Base-by-base conservation (phyloP, 2,329 filamentous ascomycete genomes). In the Diatrype stigma region DNA sequence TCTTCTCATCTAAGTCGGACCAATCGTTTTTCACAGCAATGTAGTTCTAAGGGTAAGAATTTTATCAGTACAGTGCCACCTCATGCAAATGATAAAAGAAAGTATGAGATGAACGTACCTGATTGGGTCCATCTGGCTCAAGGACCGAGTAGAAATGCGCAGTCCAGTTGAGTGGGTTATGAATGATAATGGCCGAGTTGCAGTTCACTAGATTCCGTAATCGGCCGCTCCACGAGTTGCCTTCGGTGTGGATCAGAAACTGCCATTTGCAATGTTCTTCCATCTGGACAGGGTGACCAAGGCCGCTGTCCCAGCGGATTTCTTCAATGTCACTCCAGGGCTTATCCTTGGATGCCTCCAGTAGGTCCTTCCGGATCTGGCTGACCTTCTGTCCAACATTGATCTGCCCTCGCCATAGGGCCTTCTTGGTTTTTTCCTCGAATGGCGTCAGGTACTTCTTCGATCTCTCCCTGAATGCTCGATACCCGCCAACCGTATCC, bases 141-240 rank as follows among this genome's bases (percentile, higher is more conserved):
- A 79, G 61, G 1, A 76, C 69, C 0, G 70, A 70, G 50, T 77
- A 72, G 50, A 78, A 72, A 42, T 71, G 72, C 54, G 78, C 73
- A 6, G 70, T 66, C 73, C 74, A 80, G 47, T 68, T 63, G 22
- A 44, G 40, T 26, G 77, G 66, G 16, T 67, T 62, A 49, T 79
- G 77, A 28, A 74, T 67, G 34, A 80, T 63, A 28, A 77, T 60
- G 26, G 80, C 76, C 0, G 70, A 74, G 32, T 60, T 52, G 58
- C 78, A 81, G 52, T 77, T 76, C 47, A 79, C 70, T 1, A 80
- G 67, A 53, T 80, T 80, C 56, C 79, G 79, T 14, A 77, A 70
- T 3, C 76, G 73, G 3, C 77, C 77, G 7, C 77, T 80, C 63
- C 78, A 80, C 7, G 74, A 78, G 42, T 73, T 72, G 0, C 77